Evolutionary conservation across 1,139 yeast genomes (phyloP).

Genomic region (Yamadazyma trypodendri): DNA sequence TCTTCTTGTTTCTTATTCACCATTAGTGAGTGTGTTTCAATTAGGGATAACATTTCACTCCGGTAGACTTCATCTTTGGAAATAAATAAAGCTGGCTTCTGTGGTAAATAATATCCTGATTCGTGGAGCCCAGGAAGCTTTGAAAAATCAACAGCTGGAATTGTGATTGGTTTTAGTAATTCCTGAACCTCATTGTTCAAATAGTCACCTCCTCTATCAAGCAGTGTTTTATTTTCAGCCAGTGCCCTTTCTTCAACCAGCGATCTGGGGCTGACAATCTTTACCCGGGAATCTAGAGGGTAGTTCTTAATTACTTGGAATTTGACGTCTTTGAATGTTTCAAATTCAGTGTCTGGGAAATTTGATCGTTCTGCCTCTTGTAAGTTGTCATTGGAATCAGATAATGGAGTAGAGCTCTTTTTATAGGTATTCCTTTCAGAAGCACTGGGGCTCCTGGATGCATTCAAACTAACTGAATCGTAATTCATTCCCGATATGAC

Average conservation of each 20-base stretch:
- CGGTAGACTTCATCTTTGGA: slow-evolving; percentile 18
- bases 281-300: slow-evolving; percentile 5
- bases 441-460: slow-evolving; percentile 15
- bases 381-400: slow-evolving; percentile 1
- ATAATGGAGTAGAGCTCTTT: no score
- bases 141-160: slow-evolving; percentile 6
- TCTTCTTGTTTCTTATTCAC: slow-evolving; percentile 29
- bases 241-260: no score
- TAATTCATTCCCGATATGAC: neutral
- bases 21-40: slow-evolving; percentile 25
- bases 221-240: no score
- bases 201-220: neutral
- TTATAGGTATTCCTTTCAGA: slow-evolving; percentile 10
- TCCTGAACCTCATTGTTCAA: slow-evolving; percentile 1
- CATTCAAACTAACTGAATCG: slow-evolving; percentile 8
- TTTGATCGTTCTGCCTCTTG: slow-evolving; percentile 7
- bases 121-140: neutral
- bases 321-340: slow-evolving; percentile 17
- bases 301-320: slow-evolving; percentile 14
- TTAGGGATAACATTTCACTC: slow-evolving; percentile 26
- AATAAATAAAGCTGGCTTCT: slow-evolving; percentile 1
- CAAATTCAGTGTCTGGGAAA: slow-evolving; percentile 14
- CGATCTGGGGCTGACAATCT: slow-evolving; percentile 8
- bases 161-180: slow-evolving; percentile 4
- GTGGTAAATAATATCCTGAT: slow-evolving; percentile 2